Percentiles rank a stretch among this genome's conserved stretches.
Conservation (phyloP, 2,329 filamentous ascomycete species). For the Myriosclerotinia duriaeana region DNA sequence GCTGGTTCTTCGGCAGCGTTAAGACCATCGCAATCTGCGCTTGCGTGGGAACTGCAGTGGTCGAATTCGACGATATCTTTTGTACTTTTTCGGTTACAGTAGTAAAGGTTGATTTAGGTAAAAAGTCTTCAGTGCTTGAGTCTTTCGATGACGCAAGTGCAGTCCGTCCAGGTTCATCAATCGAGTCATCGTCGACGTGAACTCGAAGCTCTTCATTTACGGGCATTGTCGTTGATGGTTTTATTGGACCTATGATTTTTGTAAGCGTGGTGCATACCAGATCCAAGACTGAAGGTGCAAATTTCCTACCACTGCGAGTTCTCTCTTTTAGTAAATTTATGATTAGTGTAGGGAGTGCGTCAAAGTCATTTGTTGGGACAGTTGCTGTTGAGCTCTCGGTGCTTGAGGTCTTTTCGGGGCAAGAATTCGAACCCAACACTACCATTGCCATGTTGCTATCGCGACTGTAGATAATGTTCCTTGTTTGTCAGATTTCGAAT, state of each 20-base stretch:
- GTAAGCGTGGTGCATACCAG: not conserved
- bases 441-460: too few relatives aligned
- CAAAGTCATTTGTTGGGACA: not conserved
- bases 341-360: not conserved
- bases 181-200: not conserved
- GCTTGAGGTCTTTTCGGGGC: too few relatives aligned
- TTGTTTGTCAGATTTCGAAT: too few relatives aligned
- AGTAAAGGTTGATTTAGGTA: not conserved
- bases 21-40: not conserved
- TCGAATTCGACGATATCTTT: not conserved
- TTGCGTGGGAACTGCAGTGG: too few relatives aligned
- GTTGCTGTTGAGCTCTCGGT: too few relatives aligned
- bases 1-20: not conserved
- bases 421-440: too few relatives aligned
- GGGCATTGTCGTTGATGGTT: not conserved
- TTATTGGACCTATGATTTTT: not conserved
- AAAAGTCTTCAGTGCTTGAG: not conserved
- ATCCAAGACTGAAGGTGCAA: not conserved
- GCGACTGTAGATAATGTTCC: too few relatives aligned
- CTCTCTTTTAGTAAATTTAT: not conserved
- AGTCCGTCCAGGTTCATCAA: not conserved
- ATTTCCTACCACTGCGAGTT: not conserved
- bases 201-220: not conserved
- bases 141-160: not conserved
- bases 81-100: not conserved